Evolutionary conservation across 2,329 filamentous ascomycete genomes (phyloP).

Genomic region (Nemania abortiva): DNA sequence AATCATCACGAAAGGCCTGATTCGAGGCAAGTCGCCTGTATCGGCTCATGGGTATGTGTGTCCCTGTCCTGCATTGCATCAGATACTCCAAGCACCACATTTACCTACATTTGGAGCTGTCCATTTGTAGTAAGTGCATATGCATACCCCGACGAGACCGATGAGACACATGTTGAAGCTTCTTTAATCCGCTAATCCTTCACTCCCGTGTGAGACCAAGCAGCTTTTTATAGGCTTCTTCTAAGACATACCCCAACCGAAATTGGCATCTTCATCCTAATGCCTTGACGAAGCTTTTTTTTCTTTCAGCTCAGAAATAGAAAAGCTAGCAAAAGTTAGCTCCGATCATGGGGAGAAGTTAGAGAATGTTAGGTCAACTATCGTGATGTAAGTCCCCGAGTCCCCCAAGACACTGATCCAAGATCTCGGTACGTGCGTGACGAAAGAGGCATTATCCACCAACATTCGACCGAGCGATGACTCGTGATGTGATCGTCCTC

Average conservation of each 20-base stretch:
- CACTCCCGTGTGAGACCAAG: not conserved
- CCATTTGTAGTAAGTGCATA: too few relatives aligned
- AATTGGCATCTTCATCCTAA: too few relatives aligned
- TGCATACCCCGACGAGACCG: too few relatives aligned
- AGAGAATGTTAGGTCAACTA: constrained; percentile 8
- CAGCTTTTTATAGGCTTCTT: not conserved
- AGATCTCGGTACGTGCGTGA: constrained; percentile 9
- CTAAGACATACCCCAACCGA: not conserved
- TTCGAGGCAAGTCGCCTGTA: constrained; percentile 23
- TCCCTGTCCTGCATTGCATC: constrained; percentile 14
- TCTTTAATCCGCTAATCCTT: constrained; percentile 16
- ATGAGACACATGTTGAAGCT: constrained; percentile 19
- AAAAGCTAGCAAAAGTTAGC: too few relatives aligned
- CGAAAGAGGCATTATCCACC: constrained; percentile 24
- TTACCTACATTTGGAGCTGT: constrained; percentile 14
- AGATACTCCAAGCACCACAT: not conserved
- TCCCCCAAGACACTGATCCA: constrained; percentile 11
- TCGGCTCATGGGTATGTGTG: constrained; percentile 14
- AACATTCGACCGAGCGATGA: constrained; percentile 12
- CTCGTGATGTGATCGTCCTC: constrained; percentile 29
- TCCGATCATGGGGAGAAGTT: not conserved
- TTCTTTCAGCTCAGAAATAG: too few relatives aligned
- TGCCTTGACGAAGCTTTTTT: too few relatives aligned
- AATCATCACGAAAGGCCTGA: constrained; percentile 5
- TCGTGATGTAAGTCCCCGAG: not conserved